Conservation (phyloP, 2,329 filamentous ascomycete species). For the Penicillium brasilianum region DNA sequence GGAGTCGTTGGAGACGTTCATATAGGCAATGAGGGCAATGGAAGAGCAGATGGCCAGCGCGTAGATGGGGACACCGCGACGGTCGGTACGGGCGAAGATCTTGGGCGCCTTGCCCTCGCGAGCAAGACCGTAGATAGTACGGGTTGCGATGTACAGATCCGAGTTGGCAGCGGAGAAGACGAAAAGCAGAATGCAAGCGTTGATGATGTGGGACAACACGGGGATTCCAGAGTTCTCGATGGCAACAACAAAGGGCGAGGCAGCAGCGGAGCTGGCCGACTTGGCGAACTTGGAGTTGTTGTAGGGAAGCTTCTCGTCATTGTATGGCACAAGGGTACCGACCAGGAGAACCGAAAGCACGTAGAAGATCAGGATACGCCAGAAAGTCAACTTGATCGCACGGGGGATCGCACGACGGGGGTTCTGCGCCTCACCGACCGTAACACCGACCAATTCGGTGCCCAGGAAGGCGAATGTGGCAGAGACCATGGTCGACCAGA, state of each 20-base stretch:
- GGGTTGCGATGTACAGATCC: constrained; percentile 75
- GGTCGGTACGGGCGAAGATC: constrained; percentile 74
- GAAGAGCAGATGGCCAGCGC: constrained; percentile 65
- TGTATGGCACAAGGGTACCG: constrained; percentile 77
- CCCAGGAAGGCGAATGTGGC: constrained; percentile 81
- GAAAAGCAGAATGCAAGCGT: constrained; percentile 75
- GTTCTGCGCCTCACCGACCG: constrained; percentile 79
- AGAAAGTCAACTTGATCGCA: constrained; percentile 81
- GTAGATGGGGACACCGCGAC: constrained; percentile 71
- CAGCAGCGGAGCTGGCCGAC: constrained; percentile 59
- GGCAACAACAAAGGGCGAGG: constrained; percentile 77
- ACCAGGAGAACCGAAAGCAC: constrained; percentile 73
- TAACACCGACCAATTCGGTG: constrained; percentile 77
- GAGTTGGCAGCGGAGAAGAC: constrained; percentile 79
- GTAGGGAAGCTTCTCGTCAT: constrained; percentile 69
- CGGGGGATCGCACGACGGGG: constrained; percentile 76
- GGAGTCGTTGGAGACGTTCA: constrained; percentile 66
- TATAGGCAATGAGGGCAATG: constrained; percentile 71
- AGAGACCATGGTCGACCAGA: constrained; percentile 75
- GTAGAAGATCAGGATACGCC: constrained; percentile 82
- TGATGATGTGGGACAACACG: constrained; percentile 69
- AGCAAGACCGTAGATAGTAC: constrained; percentile 74
- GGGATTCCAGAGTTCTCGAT: constrained; percentile 68
- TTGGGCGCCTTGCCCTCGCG: constrained; percentile 72
- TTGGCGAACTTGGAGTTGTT: constrained; percentile 63